These are phyloP conservation scores for Citrullus amarus DNA, from an alignment of 306 rosid genomes.

Conservation along the genomic window DNA sequence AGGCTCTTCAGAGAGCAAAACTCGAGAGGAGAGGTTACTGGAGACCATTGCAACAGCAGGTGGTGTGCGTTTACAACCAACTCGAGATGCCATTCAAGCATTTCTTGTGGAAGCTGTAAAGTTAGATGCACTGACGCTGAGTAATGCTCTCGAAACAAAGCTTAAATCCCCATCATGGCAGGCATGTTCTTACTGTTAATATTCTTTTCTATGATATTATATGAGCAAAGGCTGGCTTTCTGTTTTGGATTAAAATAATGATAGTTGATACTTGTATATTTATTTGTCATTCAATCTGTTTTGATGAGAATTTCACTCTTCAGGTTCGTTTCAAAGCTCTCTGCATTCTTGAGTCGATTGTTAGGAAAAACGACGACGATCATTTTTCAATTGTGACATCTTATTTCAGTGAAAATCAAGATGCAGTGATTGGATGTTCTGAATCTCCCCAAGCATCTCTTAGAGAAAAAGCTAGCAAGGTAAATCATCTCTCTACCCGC, in stretches of 20 bases:
- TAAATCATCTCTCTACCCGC: slow-evolving; percentile 9
- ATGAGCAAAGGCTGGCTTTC: not conserved
- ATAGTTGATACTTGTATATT: not conserved
- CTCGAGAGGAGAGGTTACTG: slow-evolving; percentile 77
- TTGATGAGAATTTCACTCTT: slow-evolving; percentile 7
- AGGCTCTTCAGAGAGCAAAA: slow-evolving; percentile 45
- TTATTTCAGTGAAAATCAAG: slow-evolving; percentile 64
- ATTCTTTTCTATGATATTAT: not conserved
- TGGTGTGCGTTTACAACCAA: slow-evolving; percentile 93
- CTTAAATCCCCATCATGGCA: slow-evolving; percentile 96
- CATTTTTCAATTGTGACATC: slow-evolving; percentile 49
- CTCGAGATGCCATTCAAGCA: slow-evolving; percentile 86
- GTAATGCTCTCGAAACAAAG: slow-evolving; percentile 63
- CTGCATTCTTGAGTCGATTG: slow-evolving; percentile 81
- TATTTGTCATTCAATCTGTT: not conserved
- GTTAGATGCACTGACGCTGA: slow-evolving; percentile 67
- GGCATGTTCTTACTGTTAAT: slow-evolving; percentile 42
- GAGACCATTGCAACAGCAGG: slow-evolving; percentile 91
- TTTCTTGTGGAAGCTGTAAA: slow-evolving; percentile 75
- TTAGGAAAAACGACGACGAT: slow-evolving; percentile 67
- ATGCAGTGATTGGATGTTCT: slow-evolving; percentile 61
- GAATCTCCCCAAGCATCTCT: slow-evolving; percentile 95
- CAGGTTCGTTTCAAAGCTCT: slow-evolving; percentile 99
- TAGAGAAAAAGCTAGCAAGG: slow-evolving; percentile 91
- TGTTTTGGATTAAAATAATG: not conserved